Base-by-base conservation (phyloP, 768 basidiomycete species). In the Daedaleopsis nitida region DNA sequence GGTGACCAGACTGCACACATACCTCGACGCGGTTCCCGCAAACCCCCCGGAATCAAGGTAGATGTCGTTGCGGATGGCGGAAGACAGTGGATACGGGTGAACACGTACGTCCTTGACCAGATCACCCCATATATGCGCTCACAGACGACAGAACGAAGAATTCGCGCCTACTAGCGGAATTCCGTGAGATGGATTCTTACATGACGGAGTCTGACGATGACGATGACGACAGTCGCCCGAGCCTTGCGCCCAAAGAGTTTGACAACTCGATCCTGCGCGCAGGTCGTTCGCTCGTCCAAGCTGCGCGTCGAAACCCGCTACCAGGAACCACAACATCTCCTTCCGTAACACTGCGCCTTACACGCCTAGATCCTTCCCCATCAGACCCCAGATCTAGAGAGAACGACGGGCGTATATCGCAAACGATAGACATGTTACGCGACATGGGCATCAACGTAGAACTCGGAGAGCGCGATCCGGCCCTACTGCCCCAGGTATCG, bases 121-220 rank as follows among this genome's bases (percentile, higher is more conserved):
- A 13, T 50, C 14, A 56, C 1, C 19, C 45, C 13, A 23, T 14
- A 23, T 16, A 37, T n/a, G 19, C 2, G 9, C 39, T 49, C 10
- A 24, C 37, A 17, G 19, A 42, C 16, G 13, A 3, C 16, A 95
- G 92, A 11, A 84, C 89, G 11, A 94, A 89, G 68, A 91, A 91
- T 62, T 79, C 86, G 4, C 86, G 91, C 1, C 77, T 96, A 32
- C 74, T 89, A 5, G 82, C 88, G 35, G 94, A 96, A 70, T 89
- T 96, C 64, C 82, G 86, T 38, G 93, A 95, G 74, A 82, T 91
- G 35, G 94, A 95, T 64, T 91, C 90, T 1, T 93, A 92, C 71
- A 68, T 88, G 16, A 88, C 87, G 1, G 86, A 86, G 17, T 83
- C 83, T 8, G 78, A 80, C 1, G 60, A 49, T 13, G 69, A 60